Conservation (phyloP, 257 asterid species). For the Solanum appendiculatum region DNA sequence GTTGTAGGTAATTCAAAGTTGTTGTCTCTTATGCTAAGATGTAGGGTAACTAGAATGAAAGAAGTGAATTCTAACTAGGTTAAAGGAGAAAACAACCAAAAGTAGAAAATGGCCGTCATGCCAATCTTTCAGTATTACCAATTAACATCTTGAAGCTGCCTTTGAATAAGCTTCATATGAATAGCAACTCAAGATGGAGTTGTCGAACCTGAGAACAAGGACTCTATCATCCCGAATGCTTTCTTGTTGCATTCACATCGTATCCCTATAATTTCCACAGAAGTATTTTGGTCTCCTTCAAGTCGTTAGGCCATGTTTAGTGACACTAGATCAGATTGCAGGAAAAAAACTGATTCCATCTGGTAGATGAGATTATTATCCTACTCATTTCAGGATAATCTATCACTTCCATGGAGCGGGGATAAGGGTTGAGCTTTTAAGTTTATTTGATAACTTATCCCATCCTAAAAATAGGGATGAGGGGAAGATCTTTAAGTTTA, state of each 20-base stretch:
- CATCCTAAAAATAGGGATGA: background rate
- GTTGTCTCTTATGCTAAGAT: background rate
- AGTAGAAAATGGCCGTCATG: background rate
- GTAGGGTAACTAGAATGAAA: background rate
- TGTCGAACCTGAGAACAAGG: background rate
- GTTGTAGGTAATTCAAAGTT: background rate
- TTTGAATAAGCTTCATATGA: background rate
- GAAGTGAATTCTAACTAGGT: background rate
- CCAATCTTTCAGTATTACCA: background rate
- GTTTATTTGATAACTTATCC: background rate
- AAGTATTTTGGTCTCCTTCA: background rate
- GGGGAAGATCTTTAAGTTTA: background rate
- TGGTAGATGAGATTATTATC: background rate
- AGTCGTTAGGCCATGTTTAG: background rate
- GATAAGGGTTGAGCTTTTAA: background rate
- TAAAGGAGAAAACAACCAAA: background rate
- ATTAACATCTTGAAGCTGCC: background rate
- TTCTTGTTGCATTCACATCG: background rate
- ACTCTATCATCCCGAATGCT: background rate
- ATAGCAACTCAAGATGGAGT: background rate
- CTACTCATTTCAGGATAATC: background rate
- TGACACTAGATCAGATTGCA: background rate
- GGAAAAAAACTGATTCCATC: background rate
- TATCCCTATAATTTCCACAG: background rate
- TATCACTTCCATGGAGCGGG: background rate